Evolutionary conservation across 306 rosid species (phyloP), one percentile per base, ranked within the genome.

Genomic region (Ochetophila trinervis): DNA sequence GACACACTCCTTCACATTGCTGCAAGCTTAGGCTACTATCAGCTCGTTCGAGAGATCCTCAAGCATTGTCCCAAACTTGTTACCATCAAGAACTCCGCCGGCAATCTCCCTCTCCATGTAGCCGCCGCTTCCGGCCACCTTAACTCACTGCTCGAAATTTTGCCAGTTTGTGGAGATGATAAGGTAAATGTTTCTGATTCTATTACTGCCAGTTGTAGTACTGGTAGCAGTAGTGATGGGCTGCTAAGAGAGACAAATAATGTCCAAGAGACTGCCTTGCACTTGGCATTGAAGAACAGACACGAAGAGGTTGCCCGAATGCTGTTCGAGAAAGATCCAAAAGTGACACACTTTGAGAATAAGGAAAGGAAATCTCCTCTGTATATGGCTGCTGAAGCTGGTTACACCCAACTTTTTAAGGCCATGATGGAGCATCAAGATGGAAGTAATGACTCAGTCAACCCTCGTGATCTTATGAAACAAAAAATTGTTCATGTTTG

Each of bases 1-100:
- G 22, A 62, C 60, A 65, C 79, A 4, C n/a, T 72, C 23, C 76
- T 80, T 37, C 82, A 76, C 11, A 47, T 70, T 24, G 76, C 79
- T 0, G 76, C 50, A 3, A 9, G n/a, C 36, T 12, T 8, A 2
- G 68, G 74, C 7, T 60, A 42, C 10, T 4, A 32, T 1, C 2
- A 52, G 0, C 67, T 61, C 10, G 76, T 22, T 2, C 22, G 4
- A n/a, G 1, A 21, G 11, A 69, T 76, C 27, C 22, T 6, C 8
- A 3, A 18, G 2, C 27, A 34, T 14, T 36, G 32, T n/a, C 63
- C 63, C 0, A 5, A 19, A 7, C 72, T 62, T 56, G 56, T 76
- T 16, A 20, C 1, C 2, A 22, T 5, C 17, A 37, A 44, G 45
- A 73, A 76, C 71, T 18, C 19, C 0, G 23, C 22, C 20, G 71